Evolutionary conservation across 1,139 yeast species (phyloP).

Genomic region (Ogataea hybrid): DNA sequence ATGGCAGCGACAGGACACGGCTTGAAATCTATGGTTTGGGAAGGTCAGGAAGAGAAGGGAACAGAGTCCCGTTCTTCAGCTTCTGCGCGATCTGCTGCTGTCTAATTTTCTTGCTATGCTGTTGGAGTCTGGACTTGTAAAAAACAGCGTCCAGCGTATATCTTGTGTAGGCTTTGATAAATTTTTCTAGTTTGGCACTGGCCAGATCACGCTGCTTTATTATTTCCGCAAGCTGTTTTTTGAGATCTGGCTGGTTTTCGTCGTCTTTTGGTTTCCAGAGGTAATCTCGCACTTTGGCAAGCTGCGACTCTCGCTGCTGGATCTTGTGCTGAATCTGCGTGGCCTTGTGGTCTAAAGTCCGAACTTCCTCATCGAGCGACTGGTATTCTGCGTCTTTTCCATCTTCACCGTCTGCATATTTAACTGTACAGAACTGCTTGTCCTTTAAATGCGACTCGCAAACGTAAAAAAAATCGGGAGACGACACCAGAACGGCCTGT

Average conservation of each 20-base stretch:
- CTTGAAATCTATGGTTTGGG: constrained; percentile 10
- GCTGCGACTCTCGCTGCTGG: constrained; percentile 17
- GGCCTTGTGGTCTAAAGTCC: constrained; percentile 12
- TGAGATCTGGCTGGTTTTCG: constrained; percentile 9
- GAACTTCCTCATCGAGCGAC: constrained; percentile 12
- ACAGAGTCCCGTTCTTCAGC: constrained; percentile 25
- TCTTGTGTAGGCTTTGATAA: constrained; percentile 22
- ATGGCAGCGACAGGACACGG: constrained; percentile 21
- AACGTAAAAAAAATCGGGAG: constrained; percentile 47
- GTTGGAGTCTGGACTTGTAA: constrained; percentile 28
- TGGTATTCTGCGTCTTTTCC: constrained; percentile 18
- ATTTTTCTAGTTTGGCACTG: constrained; percentile 11
- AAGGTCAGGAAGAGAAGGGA: constrained; percentile 26
- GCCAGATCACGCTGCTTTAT: constrained; percentile 1
- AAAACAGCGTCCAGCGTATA: constrained; percentile 28
- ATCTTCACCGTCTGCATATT: constrained; percentile 21
- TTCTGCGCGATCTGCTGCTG: constrained; percentile 20
- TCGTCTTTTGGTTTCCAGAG: constrained; percentile 20
- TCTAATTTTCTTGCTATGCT: constrained; percentile 23
- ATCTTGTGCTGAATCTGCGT: constrained; percentile 17
- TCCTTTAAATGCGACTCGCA: constrained; percentile 48
- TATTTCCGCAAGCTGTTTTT: constrained; percentile 5
- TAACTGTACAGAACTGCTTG: constrained; percentile 38
- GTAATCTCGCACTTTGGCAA: constrained; percentile 19
- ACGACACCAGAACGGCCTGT: constrained; percentile 41